Conservation (phyloP, 2,329 filamentous ascomycete species). For the Sporothrix globosa region DNA sequence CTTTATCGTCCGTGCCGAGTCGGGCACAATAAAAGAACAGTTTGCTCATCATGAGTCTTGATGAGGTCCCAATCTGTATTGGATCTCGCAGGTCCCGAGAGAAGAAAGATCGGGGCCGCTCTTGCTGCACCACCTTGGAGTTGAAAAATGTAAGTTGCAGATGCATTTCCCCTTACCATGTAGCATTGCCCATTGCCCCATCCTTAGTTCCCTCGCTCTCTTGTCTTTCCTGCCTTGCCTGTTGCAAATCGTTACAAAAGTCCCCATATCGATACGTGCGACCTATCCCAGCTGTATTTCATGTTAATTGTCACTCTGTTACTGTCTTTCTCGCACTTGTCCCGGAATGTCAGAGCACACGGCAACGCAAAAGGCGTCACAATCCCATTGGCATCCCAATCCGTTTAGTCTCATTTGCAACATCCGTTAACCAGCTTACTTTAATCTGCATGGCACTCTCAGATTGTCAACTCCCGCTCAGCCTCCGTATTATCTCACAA, state of each 20-base stretch:
- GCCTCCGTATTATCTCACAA: slow-evolving; percentile 15
- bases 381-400: slow-evolving; percentile 28
- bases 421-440: not conserved
- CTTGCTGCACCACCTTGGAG: not conserved
- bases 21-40: not conserved
- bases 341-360: slow-evolving; percentile 29
- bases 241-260: slow-evolving; percentile 1
- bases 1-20: not conserved
- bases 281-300: not conserved
- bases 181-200: slow-evolving; percentile 5
- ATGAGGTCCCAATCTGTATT: not conserved
- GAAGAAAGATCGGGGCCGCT: not conserved
- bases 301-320: not conserved
- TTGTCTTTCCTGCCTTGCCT: slow-evolving; percentile 1
- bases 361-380: slow-evolving; percentile 17
- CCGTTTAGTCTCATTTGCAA: slow-evolving; percentile 18
- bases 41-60: slow-evolving; percentile 1
- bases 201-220: slow-evolving; percentile 14
- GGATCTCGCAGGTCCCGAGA: not conserved
- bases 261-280: slow-evolving; percentile 18
- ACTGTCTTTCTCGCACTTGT: not conserved
- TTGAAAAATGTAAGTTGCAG: slow-evolving; percentile 25
- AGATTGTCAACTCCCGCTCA: slow-evolving; percentile 17
- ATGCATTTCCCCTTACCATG: slow-evolving; percentile 6
- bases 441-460: not conserved